A percentile compares a stretch with the other conserved stretches of the same genome.
Conservation (phyloP, 495 filamentous ascomycete species). For the Lophiotrema nucula region DNA sequence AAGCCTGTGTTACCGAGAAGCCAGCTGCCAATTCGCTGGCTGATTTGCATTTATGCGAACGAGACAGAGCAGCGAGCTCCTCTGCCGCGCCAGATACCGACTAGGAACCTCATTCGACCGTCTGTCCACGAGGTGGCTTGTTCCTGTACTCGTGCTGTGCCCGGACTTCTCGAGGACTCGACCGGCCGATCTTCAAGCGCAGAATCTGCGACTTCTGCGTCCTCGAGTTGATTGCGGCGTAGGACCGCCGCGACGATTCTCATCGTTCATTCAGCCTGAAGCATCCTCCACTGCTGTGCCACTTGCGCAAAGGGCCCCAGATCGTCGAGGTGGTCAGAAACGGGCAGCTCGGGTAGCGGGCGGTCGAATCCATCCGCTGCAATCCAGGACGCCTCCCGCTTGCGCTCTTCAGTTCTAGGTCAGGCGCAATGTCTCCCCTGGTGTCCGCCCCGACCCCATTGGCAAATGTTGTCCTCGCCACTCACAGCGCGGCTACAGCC, state of each 20-base stretch:
- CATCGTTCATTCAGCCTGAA: no score
- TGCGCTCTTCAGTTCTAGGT: slow-evolving; percentile 4
- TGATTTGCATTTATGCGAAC: slow-evolving; percentile 20
- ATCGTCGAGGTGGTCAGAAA: slow-evolving; percentile 8
- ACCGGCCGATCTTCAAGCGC: neutral
- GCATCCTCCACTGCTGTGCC: no score
- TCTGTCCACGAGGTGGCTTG: slow-evolving; percentile 15
- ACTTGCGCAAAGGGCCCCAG: neutral
- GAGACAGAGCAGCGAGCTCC: neutral
- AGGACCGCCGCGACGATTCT: no score
- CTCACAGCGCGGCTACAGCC: neutral
- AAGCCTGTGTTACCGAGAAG: slow-evolving; percentile 4
- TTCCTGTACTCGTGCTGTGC: neutral
- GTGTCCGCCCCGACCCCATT: slow-evolving; percentile 18
- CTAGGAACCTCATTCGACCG: slow-evolving; percentile 4
- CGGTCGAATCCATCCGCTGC: slow-evolving; percentile 26
- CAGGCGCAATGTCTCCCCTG: slow-evolving; percentile 16
- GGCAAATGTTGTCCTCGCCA: slow-evolving; percentile 3
- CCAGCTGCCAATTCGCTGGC: slow-evolving; percentile 13
- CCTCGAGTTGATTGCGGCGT: no score
- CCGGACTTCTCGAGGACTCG: no score
- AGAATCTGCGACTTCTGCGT: neutral
- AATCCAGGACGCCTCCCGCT: slow-evolving; percentile 28
- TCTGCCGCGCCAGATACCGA: neutral
- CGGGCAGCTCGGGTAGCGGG: slow-evolving; percentile 16